Base-by-base conservation (phyloP, 2,329 filamentous ascomycete species). In the Myriosclerotinia duriaeana region DNA sequence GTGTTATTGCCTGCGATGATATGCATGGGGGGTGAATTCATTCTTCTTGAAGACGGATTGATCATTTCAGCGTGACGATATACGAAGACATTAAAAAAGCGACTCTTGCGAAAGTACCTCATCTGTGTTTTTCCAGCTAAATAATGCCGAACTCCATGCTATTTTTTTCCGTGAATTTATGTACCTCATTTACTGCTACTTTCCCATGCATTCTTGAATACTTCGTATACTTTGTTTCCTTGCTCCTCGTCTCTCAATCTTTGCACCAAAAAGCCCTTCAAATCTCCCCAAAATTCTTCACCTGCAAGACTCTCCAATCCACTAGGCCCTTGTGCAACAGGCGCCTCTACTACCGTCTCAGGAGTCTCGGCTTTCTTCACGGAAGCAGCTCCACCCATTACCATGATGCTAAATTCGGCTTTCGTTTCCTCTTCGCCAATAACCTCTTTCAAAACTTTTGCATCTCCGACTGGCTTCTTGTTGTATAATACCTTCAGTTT, bases 401-500 rank as follows among this genome's bases (percentile, higher is more conserved):
- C 84, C 93, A 98, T 98, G 65, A 97, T 85, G 1, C 87, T 87
- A 69, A 98, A 88, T 77, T 97, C 93, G 0, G 94, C 81, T 14
- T 80, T 81, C 1, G 72, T 78, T 71, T 72, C 82, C 54, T 85
- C 86, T 4, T 84, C 82, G 0, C 82, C 82, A 1, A 93, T 72
- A 0, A 96, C 76, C 67, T 97, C 93, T 66, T 86, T 85, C 7
- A 97, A 79, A 0, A 90, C 87, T 80, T 94, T 95, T 71, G 83
- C 86, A 74, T 96, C 92, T 0, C 84, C 76, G 0, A 92, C 85
- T 0, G 94, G 94, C 78, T 97, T 96, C 81, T 95, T 96, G 78
- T 91, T 91, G 76, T 89, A 85, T 69, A 99, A 80, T 12, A 99
- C 79, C 80, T 93, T 93, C 76, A 98, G 87, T 82, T 96, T 97